Base-by-base conservation (phyloP, 2,329 filamentous ascomycete species). In the Pseudogymnoascus sp. region DNA sequence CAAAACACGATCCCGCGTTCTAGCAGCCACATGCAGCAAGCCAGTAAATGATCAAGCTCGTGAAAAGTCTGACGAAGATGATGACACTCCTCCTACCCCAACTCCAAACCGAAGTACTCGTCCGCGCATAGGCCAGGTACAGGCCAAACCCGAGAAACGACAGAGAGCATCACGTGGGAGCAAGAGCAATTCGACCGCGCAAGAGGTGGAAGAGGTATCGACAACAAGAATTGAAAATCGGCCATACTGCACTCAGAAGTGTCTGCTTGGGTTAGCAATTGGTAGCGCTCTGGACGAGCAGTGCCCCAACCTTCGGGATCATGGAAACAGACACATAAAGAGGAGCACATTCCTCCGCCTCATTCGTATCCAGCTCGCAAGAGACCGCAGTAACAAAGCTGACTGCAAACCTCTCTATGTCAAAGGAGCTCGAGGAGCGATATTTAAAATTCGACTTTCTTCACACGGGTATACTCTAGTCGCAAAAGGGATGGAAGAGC, bases 161-260 rank as follows among this genome's bases (percentile, higher is more conserved):
- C 50, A 25, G 23, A 56, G 50, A 25, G 11, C 50, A 56, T 56
- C 50, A 6, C 50, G 23, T 31, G 23, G 31, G 31, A 50, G 23
- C 38, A 50, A 62, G 37, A 42, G 60, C 14, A 50, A 42, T 3
- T 21, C 35, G 23, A 47, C n/a, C 37, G 40, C 28, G 18, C n/a
- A 50, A 21, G 23, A 62, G 12, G 35, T 31, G 37, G 18, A 16
- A 18, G 37, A 37, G 18, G 28, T 31, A 62, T 28, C 40, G n/a
- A 50, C 21, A 53, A 37, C 40, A 61, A 66, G 59, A 28, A 70
- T 72, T 60, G 62, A 31, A 68, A 64, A 72, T 28, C 67, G 66
- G 61, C 70, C 67, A 16, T 75, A 67, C 60, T 75, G 66, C 60
- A 73, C 69, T 2, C 65, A 71, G 2, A 40, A 70, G 38, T 75